These are phyloP conservation scores for Geotrichum klebahnii DNA, from an alignment of 1,139 yeast genomes.

Conservation along the genomic window DNA sequence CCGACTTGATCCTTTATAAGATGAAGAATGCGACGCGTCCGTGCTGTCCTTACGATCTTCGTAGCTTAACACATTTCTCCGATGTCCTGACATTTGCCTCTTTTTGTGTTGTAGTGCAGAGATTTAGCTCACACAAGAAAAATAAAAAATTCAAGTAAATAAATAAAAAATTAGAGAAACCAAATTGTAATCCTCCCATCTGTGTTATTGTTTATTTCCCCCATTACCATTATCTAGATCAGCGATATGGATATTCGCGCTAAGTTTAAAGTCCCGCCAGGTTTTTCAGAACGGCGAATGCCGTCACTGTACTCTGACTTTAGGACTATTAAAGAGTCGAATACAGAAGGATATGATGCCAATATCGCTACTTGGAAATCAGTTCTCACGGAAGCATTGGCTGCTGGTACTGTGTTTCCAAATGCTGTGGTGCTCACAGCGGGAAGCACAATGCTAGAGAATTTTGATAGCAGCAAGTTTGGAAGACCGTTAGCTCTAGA, in stretches of 20 bases:
- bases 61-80: constrained; percentile 11
- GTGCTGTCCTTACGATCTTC: neutral
- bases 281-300: constrained; percentile 50
- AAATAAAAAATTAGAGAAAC: no score
- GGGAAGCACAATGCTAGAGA: constrained; percentile 31
- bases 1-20: neutral
- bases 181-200: neutral
- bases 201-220: neutral
- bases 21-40: neutral
- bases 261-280: constrained; percentile 28
- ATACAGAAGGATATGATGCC: constrained; percentile 68
- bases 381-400: constrained; percentile 35
- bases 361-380: constrained; percentile 62
- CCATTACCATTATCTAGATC: constrained; percentile 21
- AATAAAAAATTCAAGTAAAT: no score
- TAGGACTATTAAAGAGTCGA: constrained; percentile 47
- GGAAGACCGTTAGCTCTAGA: constrained; percentile 40
- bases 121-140: no score
- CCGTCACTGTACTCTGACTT: constrained; percentile 66
- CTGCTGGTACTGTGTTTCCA: constrained; percentile 27
- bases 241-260: neutral
- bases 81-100: neutral
- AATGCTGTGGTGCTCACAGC: constrained; percentile 30
- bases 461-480: constrained; percentile 31
- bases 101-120: no score